Base-by-base conservation (phyloP, 768 basidiomycete species). In the Ephemerocybe angulata region DNA sequence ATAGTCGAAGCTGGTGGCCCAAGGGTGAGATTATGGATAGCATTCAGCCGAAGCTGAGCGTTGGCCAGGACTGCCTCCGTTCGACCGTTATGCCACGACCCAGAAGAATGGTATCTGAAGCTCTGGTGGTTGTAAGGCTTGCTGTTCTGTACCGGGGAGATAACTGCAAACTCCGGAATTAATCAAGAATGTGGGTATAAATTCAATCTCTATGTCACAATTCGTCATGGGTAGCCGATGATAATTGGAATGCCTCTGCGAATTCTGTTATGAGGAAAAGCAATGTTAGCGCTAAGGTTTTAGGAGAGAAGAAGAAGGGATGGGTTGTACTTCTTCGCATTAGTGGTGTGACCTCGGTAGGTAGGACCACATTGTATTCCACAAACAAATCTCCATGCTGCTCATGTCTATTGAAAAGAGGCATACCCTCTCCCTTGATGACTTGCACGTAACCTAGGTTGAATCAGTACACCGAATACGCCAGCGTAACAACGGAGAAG, bases 351-450 rank as follows among this genome's bases (percentile, higher is more conserved):
- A 99, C 70, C 52, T 86, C 79, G 47, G 80, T 71, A 3, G 97
- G 97, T 52, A 99, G 71, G 17, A 98, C 86, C 47, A 99, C 91
- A 54, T 83, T 91, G 72, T 96, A 99, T 69, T 98, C 95, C 51
- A 99, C 79, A 63, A 84, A 98, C 44, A 99, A 74, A 67, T 96
- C 87, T 15, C 97, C 97, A 58, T 83, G 76, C n/a, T 31, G 38
- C 71, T 65, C 10, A 74, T 4, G 71, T 55, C 76, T 70, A 54
- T 83, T 81, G 63, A 81, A 86, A 33, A 84, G 66, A 1, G 91
- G 88, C 87, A 98, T 93, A 4, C 97, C 97, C 68, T 99, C 93
- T 27, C 82, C 93, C 58, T 85, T 80, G 53, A 98, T 78, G 12
- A 79, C 81, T 66, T 98, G 88, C 7, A 98, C 91, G 66, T 85